These are phyloP conservation scores for Saitozyma podzolica DNA, from an alignment of 768 basidiomycete species.

Conservation along the genomic window DNA sequence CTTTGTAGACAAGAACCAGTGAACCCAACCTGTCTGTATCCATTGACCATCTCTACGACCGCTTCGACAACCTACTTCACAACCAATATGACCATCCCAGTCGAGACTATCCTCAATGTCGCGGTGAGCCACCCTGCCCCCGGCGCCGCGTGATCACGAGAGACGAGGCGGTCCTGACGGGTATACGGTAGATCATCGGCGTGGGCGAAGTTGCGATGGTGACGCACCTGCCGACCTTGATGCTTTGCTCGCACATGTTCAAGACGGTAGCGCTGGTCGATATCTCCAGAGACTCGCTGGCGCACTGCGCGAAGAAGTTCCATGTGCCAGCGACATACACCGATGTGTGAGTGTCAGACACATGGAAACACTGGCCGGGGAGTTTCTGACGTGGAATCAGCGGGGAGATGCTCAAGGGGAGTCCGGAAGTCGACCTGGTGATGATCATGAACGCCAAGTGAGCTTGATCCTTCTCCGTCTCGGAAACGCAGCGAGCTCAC, in stretches of 20 bases:
- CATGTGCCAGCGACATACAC: constrained; percentile 4
- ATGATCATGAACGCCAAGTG: constrained; percentile 26
- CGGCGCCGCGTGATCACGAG: not conserved
- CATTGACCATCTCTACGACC: too few relatives aligned
- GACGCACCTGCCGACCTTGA: not conserved
- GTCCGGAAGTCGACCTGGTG: constrained; percentile 19
- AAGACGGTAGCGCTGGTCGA: constrained; percentile 6
- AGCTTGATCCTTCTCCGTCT: not conserved
- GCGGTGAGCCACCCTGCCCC: not conserved
- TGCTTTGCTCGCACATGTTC: constrained; percentile 8
- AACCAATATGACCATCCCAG: too few relatives aligned
- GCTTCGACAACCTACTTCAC: too few relatives aligned
- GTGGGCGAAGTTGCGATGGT: too few relatives aligned
- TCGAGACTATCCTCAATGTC: constrained; percentile 1
- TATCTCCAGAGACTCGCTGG: constrained; percentile 1
- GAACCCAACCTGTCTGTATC: too few relatives aligned
- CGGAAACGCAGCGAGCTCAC: too few relatives aligned
- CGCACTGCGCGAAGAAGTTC: constrained; percentile 1
- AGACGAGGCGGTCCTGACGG: constrained; percentile 3
- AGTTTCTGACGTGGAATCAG: not conserved
- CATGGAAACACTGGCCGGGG: too few relatives aligned
- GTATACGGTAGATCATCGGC: not conserved
- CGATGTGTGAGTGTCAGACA: constrained; percentile 1
- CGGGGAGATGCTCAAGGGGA: constrained; percentile 9
- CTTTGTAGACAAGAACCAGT: too few relatives aligned